These are phyloP conservation scores for Phalaenopsis equestris DNA, from an alignment of 106 monocot genomes.

Conservation along the genomic window DNA sequence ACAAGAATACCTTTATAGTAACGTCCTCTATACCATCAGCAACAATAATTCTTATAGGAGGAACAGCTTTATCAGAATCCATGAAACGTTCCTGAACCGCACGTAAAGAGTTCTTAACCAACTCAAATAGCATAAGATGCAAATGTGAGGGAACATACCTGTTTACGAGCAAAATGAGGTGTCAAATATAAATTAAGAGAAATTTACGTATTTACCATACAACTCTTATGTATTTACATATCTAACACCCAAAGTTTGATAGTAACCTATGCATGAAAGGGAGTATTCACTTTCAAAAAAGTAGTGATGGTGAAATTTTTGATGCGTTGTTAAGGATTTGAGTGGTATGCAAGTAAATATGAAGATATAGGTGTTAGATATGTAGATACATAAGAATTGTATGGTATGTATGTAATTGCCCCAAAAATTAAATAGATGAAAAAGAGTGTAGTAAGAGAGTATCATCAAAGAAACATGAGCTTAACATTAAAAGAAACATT, in stretches of 20 bases:
- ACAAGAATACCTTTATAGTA: slow-evolving; percentile 72
- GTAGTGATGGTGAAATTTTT: too few relatives aligned
- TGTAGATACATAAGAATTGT: too few relatives aligned
- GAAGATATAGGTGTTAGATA: too few relatives aligned
- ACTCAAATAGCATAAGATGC: slow-evolving; percentile 96
- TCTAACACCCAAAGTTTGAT: too few relatives aligned
- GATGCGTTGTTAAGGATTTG: too few relatives aligned
- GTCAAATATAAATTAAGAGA: background rate
- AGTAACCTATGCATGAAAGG: too few relatives aligned
- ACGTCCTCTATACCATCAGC: slow-evolving; percentile 98
- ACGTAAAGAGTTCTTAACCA: slow-evolving; percentile 95
- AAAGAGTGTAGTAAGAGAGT: background rate
- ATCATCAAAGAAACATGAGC: background rate
- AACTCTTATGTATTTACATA: too few relatives aligned
- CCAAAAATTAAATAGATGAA: too few relatives aligned
- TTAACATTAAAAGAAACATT: background rate
- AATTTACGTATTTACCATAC: background rate
- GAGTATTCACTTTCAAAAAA: too few relatives aligned
- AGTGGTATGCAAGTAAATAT: too few relatives aligned
- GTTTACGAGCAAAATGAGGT: slow-evolving; percentile 4
- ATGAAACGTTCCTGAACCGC: slow-evolving; percentile 90
- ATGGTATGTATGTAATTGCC: too few relatives aligned
- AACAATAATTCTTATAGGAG: slow-evolving; percentile 88
- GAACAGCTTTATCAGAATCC: slow-evolving; percentile 72
- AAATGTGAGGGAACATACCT: slow-evolving; percentile 95